These are phyloP conservation scores for Neurospora sp. DNA, from an alignment of 495 filamentous ascomycete genomes.

Conservation along the genomic window DNA sequence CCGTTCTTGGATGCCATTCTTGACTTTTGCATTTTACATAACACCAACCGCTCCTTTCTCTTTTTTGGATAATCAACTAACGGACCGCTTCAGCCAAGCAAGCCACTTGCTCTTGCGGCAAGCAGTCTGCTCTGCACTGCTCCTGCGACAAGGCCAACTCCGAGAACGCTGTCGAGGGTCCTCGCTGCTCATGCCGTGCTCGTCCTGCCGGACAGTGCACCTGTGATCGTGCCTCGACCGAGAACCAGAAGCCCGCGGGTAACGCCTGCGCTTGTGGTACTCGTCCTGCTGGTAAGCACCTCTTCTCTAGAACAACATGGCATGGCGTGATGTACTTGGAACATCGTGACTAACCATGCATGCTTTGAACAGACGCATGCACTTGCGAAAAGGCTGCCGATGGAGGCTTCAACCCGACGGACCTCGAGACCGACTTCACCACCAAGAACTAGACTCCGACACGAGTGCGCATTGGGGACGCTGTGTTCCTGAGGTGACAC, in stretches of 20 bases:
- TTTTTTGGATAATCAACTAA: background rate
- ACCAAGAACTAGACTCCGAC: constrained; percentile 38
- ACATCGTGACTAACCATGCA: constrained; percentile 1
- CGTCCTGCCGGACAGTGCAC: constrained; percentile 75
- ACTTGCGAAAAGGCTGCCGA: constrained; percentile 68
- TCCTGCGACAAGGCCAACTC: constrained; percentile 64
- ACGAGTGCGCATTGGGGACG: background rate
- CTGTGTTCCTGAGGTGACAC: background rate
- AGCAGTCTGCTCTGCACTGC: constrained; percentile 77
- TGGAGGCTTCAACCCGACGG: constrained; percentile 35
- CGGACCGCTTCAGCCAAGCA: constrained; percentile 31
- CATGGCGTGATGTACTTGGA: background rate
- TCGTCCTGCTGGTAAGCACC: constrained; percentile 51
- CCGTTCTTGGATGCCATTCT: background rate
- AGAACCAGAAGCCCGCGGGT: constrained; percentile 53
- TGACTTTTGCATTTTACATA: background rate
- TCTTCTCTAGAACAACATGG: background rate
- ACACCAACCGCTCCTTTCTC: background rate
- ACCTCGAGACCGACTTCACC: constrained; percentile 74
- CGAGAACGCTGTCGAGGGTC: constrained; percentile 66
- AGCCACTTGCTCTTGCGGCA: constrained; percentile 78
- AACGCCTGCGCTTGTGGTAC: constrained; percentile 66
- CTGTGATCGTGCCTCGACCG: constrained; percentile 60
- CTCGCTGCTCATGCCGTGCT: constrained; percentile 72
- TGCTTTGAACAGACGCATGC: constrained; percentile 52